Evolutionary conservation across 176 grass and related monocot species (phyloP).

Genomic region (Oryza australiensis): DNA sequence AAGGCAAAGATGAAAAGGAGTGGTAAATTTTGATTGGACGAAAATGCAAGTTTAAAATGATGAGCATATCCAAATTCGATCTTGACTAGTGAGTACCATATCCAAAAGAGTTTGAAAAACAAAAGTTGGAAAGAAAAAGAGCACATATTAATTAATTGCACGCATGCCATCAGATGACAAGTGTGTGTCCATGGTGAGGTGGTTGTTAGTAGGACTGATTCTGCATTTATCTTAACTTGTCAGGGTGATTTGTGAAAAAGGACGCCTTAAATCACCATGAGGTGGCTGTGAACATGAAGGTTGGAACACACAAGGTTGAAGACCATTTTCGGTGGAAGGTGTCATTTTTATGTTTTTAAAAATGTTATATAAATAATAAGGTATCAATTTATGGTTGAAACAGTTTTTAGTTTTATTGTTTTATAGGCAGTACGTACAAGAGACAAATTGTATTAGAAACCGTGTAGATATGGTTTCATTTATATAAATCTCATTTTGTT

Average conservation of each 20-base stretch:
- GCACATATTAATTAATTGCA: neutral
- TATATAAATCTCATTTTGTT: no score
- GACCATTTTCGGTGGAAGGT: no score
- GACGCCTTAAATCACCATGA: neutral
- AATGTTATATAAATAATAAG: no score
- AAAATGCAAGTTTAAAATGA: neutral
- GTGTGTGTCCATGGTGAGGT: neutral
- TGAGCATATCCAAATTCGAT: neutral
- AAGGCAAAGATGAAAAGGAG: neutral
- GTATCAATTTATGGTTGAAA: no score
- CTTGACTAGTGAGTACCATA: neutral
- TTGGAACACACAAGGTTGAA: neutral
- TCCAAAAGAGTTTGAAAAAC: neutral
- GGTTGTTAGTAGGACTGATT: neutral
- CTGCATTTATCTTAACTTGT: neutral
- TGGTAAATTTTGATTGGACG: neutral
- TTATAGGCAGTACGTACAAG: no score
- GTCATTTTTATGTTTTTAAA: no score
- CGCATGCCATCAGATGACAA: neutral
- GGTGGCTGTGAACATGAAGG: neutral
- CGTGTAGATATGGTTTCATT: no score
- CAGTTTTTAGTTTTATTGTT: no score
- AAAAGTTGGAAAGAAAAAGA: neutral
- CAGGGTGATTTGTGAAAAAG: neutral
- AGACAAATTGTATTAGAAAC: no score